Evolutionary conservation across 2,329 filamentous ascomycete genomes (phyloP), one percentile per base, ranked within the genome.

Genomic region (Penicillium nordicum): DNA sequence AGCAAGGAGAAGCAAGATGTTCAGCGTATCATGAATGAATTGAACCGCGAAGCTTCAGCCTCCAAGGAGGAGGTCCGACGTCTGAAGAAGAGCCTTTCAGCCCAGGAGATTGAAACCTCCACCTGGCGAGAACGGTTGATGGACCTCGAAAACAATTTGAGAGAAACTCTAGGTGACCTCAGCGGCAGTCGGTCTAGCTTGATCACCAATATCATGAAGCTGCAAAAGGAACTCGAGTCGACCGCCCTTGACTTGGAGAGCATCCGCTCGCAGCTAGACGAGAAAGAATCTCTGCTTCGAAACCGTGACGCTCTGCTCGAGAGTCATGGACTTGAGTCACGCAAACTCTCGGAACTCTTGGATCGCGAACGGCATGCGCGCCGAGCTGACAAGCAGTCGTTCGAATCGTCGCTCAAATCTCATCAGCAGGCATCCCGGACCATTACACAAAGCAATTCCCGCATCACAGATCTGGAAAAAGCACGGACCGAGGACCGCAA

Each of bases 1-100:
- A 88, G 85, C 69, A 87, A 90, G 67, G 92, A 96, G 76, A 96
- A 97, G 78, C 89, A 96, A 70, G 93, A 97, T 70, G 89, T 96
- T 50, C 92, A 97, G 76, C 89, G 93, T 73, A 85, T 96, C 61
- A 86, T 97, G 69, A 93, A 95, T 68, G 91, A 97, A 62, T 87
- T 97, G 63, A 97, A 97, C 71, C 82, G 86, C 40, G 92, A 97
- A 73, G 84, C 87, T 25, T 88, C 88, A 5, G 81, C 83, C 29
- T 86, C 90, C 60, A 96, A 94, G 77, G 94, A 97, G 60, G 94
- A 97, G 69, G 84, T 87, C 27, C 84, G 92, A 61, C 85, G 84
- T 67, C 79, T 97, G 63, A 88, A 90, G 69, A 94, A 96, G 80
- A 91, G 80, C 65, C 79, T 97, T 45, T 89, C 88, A 12, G 87